phyloP scores from a whole-genome alignment of 73 alveolate species.

The Tetrahymena thermophila region DNA sequence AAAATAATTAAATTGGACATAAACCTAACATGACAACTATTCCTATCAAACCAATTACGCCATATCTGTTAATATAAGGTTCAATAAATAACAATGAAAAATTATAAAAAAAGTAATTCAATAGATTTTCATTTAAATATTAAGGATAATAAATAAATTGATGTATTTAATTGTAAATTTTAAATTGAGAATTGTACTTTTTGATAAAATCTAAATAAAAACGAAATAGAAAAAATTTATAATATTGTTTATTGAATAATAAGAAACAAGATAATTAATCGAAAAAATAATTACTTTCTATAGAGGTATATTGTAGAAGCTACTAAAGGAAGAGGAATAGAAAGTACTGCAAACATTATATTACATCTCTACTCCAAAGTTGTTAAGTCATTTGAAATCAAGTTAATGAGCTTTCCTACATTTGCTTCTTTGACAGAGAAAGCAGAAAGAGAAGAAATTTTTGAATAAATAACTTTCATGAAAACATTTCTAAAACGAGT shows the following conservation, averaged over 20 bases:
- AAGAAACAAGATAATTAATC: not conserved
- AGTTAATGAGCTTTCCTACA: constrained; percentile 2
- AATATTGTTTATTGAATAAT: not conserved
- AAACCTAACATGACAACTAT: not conserved
- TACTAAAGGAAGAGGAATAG: not conserved
- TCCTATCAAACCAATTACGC: not conserved
- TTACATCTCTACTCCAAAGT: not conserved
- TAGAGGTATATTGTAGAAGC: not conserved
- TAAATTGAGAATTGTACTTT: too few species aligned
- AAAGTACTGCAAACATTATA: constrained; percentile 1
- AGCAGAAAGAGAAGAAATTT: not conserved
- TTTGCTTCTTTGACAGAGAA: constrained; percentile 13
- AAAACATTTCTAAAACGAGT: not conserved
- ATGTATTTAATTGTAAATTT: too few species aligned
- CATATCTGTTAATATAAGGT: not conserved
- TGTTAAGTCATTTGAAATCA: constrained; percentile 9
- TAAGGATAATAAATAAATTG: not conserved
- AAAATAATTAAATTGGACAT: not conserved
- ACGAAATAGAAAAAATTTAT: not conserved
- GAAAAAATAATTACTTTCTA: not conserved
- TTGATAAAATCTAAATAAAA: too few species aligned
- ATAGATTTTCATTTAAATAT: too few species aligned
- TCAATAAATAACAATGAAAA: not conserved
- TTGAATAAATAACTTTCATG: not conserved
- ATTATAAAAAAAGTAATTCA: too few species aligned